Base-by-base conservation (phyloP, 2,329 filamentous ascomycete genomes). In the Phialophora macrospora region DNA sequence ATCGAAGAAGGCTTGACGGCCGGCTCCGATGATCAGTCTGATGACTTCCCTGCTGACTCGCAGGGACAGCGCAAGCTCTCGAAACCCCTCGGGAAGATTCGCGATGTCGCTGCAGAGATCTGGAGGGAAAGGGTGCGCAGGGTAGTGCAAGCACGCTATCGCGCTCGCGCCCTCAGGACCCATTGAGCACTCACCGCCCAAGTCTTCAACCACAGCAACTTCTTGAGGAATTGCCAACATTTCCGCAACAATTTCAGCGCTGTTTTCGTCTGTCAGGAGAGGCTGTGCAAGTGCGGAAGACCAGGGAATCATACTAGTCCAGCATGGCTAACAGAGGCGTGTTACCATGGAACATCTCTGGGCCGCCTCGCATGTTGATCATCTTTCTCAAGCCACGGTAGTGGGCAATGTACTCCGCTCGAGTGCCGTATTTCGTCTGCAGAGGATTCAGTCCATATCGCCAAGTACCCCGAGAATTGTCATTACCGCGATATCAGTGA, bases 401-500 rank as follows among this genome's bases (percentile, higher is more conserved):
- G 32, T 61, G 59, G 20, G 48, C 46, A n/a, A 55, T n/a, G 3
- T 54, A 12, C 38, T 61, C 59, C 26, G 48, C 48, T 14, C 46
- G 49, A 24, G 48, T 55, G 17, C 59, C 59, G 34, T 54, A 61
- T 17, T 61, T 61, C 14, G 59, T 46, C 59, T 61, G 56, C 2
- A n/a, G 38, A 49, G n/a, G 4, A 4, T 26, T 44, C 32, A 59
- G 46, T 20, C 14, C 12, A 61, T 38, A 26, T 32, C 7, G 17
- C 17, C 20, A 14, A 41, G 14, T 41, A 26, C 12, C 26, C 9
- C 26, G 17, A 57, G 32, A 28, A 26, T 17, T 28, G 57, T 28
- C n/a, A 49, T 55, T 48, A 57, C 60, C n/a, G 60, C 60, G 4
- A 17, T 20, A 57, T 57, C 60, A 26, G 54, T 56, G 24, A 63